Evolutionary conservation across 2,329 filamentous ascomycete genomes (phyloP), one percentile per base, ranked within the genome.

Genomic region (Fonsecaea nubica): DNA sequence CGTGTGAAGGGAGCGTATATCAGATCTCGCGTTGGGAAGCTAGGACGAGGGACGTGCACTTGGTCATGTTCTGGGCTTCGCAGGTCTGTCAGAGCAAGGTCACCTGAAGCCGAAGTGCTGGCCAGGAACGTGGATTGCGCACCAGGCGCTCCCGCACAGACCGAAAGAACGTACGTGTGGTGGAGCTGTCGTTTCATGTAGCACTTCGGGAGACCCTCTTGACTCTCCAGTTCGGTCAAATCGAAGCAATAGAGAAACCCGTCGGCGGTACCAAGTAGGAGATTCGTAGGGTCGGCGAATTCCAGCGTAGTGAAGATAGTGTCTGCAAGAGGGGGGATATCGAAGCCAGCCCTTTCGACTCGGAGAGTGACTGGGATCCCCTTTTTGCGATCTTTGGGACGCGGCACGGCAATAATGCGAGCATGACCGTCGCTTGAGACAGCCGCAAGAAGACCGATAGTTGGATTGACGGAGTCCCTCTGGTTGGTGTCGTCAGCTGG

Each of bases 401-500:
- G 15, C 18, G 66, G 78, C n/a, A 89, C 73, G 71, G 87, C 82
- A 38, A 89, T 73, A 4, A 89, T 79, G 64, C 85, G 79, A 4
- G 86, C 75, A 55, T 75, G 79, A 4, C 87, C 87, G 73, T 90
- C 87, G n/a, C 80, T 81, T 79, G 84, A 88, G 1, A 89, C 75
- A 10, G 81, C 81, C 4, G 85, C 86, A 30, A 89, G 77, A 6
- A 88, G 75, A 0, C 86, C 86, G 40, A 88, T 74, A 35, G 69
- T 72, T 13, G 66, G 71, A 30, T 74, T 72, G 53, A 75, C 65
- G 30, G 76, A 65, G 55, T 79, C 74, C 12, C 76, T 71, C 1
- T 76, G 69, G 18, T 21, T 38, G 9, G n/a, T 30, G 13, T 53
- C 21, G 2, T 7, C 18, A 7, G 36, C 40, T 25, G 76, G 70